These are phyloP conservation scores for Tulasnella sp. DNA, from an alignment of 768 basidiomycete genomes.

Conservation along the genomic window DNA sequence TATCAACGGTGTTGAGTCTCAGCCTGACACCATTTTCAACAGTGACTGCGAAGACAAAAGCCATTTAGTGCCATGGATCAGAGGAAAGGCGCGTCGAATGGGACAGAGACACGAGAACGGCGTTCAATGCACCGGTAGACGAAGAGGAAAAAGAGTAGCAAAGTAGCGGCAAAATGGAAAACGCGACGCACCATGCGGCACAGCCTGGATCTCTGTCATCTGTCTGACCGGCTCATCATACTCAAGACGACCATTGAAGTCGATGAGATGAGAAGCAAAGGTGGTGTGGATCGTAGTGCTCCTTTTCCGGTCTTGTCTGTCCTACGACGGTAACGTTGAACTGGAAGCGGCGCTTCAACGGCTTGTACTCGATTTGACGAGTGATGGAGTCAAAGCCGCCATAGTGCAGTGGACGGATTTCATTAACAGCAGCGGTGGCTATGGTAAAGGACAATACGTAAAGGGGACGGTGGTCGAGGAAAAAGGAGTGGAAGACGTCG, in stretches of 20 bases:
- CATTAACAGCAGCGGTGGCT: constrained; percentile 48
- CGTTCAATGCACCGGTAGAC: background rate
- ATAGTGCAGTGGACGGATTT: constrained; percentile 86
- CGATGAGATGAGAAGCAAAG: constrained; percentile 96
- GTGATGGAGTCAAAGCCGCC: constrained; percentile 99
- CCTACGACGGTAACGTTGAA: constrained; percentile 98
- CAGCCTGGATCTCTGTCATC: constrained; percentile 95
- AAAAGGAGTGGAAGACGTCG: background rate
- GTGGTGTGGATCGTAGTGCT: constrained; percentile 98
- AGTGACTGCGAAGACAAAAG: constrained; percentile 52
- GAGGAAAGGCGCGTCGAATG: background rate
- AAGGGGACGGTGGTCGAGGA: background rate
- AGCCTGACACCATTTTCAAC: constrained; percentile 93
- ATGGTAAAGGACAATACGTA: constrained; percentile 26
- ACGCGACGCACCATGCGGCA: constrained; percentile 70
- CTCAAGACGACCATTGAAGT: constrained; percentile 89
- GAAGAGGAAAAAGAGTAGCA: background rate
- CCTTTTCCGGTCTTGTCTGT: constrained; percentile 95
- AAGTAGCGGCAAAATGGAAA: constrained; percentile 8
- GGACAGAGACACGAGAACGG: background rate
- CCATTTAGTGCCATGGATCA: background rate
- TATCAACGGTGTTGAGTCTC: constrained; percentile 95
- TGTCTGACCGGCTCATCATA: constrained; percentile 84
- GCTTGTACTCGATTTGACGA: constrained; percentile 96
- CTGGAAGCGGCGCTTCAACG: constrained; percentile 97